phyloP scores from a whole-genome alignment of 2,329 filamentous ascomycete species.

The Cladophialophora psammophila region DNA sequence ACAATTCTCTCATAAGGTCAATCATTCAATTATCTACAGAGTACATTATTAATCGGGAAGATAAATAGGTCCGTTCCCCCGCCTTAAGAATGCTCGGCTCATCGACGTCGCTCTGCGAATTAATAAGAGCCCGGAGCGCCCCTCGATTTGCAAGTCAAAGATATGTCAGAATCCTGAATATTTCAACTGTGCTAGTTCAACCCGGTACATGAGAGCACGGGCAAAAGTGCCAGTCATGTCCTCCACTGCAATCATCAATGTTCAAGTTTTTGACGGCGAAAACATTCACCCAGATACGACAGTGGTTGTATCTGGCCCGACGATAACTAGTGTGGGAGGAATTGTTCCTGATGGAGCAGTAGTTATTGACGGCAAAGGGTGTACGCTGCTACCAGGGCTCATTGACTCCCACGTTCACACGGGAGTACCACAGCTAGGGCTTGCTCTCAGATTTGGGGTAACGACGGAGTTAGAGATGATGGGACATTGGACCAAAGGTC shows the following conservation, averaged over 20 bases:
- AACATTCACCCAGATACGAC: not conserved
- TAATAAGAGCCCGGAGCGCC: no score
- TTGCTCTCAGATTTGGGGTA: conserved; percentile 29
- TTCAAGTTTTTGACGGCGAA: conserved; percentile 12
- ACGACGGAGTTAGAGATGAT: conserved; percentile 40
- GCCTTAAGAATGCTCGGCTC: no score
- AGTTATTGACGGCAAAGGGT: conserved; percentile 33
- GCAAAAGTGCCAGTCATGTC: not conserved
- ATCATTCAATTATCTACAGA: no score
- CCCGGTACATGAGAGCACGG: not conserved
- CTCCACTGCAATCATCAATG: conserved; percentile 10
- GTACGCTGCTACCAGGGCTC: conserved; percentile 40
- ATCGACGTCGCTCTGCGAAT: no score
- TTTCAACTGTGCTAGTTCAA: not conserved
- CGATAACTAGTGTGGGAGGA: not conserved
- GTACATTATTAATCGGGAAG: no score
- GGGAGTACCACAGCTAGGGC: conserved; percentile 11
- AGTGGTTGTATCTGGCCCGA: not conserved
- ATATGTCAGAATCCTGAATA: no score
- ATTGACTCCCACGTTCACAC: conserved; percentile 41
- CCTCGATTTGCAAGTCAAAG: no score
- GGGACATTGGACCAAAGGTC: conserved; percentile 25
- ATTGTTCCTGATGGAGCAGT: not conserved
- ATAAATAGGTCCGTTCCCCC: no score
- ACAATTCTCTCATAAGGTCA: no score